A percentile compares a stretch with the other conserved stretches of the same genome.
Evolutionary conservation across 164 flowering plant species (phyloP).

Genomic region (Kalanchoe fedtschenkoi): DNA sequence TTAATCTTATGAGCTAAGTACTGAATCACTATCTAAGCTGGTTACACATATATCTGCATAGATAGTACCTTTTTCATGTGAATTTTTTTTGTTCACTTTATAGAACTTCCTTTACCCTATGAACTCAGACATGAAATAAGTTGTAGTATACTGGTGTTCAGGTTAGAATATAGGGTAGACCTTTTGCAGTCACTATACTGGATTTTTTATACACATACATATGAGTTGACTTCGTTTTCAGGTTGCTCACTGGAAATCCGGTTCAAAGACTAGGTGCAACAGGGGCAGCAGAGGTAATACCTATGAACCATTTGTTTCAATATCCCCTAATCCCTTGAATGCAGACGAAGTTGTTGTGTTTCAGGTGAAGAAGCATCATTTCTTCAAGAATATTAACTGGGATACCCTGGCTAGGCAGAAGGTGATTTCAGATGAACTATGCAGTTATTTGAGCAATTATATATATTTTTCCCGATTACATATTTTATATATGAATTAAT

Average conservation of each 20-base stretch:
- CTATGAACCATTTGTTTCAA: neutral
- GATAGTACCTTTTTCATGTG: neutral
- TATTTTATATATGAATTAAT: neutral
- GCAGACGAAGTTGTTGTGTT: conserved; percentile 4
- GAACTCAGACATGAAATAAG: neutral
- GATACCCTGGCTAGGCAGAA: conserved; percentile 92
- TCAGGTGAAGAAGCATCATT: conserved; percentile 79
- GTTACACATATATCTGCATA: neutral
- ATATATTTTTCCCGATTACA: too few species aligned
- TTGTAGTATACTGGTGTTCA: neutral
- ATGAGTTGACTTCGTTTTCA: conserved; percentile 19
- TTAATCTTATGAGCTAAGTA: neutral
- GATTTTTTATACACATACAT: neutral
- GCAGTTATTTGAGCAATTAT: neutral
- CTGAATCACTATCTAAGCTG: neutral
- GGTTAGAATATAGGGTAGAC: neutral
- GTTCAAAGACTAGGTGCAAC: conserved; percentile 94
- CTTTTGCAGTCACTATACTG: neutral
- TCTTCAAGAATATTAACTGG: conserved; percentile 88
- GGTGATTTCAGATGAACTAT: conserved; percentile 28
- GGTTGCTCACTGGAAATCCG: conserved; percentile 77
- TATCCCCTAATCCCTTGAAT: neutral
- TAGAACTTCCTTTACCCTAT: neutral
- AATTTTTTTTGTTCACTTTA: neutral
- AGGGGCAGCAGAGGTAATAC: conserved; percentile 74